Evolutionary conservation across 768 basidiomycete genomes (phyloP).

Genomic region (Hypsizygus marmoreus): DNA sequence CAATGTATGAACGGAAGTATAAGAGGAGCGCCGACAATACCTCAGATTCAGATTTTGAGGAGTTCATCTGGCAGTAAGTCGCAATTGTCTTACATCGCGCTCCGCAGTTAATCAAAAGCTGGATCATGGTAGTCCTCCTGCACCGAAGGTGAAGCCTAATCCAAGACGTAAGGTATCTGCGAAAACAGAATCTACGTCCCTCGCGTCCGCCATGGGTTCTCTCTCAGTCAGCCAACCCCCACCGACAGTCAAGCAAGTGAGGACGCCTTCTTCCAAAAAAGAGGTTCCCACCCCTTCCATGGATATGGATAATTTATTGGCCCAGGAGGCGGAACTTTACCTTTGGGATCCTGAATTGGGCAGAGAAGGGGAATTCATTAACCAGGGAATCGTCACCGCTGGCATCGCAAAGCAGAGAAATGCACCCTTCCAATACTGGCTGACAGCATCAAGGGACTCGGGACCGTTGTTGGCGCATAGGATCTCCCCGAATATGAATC

Average conservation of each 20-base stretch:
- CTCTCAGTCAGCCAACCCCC: slow-evolving; percentile 6
- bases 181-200: slow-evolving; percentile 21
- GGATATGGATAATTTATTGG: slow-evolving; percentile 32
- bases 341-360: slow-evolving; percentile 63
- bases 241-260: slow-evolving; percentile 1
- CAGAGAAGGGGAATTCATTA: slow-evolving; percentile 47
- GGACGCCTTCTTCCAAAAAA: slow-evolving; percentile 1
- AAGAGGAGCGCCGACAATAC: slow-evolving; percentile 69
- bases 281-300: slow-evolving; percentile 24
- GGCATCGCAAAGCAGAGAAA: slow-evolving; percentile 50
- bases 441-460: slow-evolving; percentile 53
- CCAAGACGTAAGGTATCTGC: slow-evolving; percentile 32
- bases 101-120: background rate
- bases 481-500: slow-evolving; percentile 70
- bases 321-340: slow-evolving; percentile 58
- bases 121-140: slow-evolving; percentile 34
- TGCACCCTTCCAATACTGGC: slow-evolving; percentile 56
- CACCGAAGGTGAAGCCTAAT: slow-evolving; percentile 27
- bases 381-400: slow-evolving; percentile 56
- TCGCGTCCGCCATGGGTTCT: slow-evolving; percentile 6
- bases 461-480: slow-evolving; percentile 60
- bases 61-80: slow-evolving; percentile 84
- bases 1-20: slow-evolving; percentile 96
- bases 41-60: slow-evolving; percentile 66
- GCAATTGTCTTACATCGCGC: background rate